A percentile compares a stretch with the other conserved stretches of the same genome.
Conservation (phyloP, 495 filamentous ascomycete species). For the Penicillium cinerascens region DNA sequence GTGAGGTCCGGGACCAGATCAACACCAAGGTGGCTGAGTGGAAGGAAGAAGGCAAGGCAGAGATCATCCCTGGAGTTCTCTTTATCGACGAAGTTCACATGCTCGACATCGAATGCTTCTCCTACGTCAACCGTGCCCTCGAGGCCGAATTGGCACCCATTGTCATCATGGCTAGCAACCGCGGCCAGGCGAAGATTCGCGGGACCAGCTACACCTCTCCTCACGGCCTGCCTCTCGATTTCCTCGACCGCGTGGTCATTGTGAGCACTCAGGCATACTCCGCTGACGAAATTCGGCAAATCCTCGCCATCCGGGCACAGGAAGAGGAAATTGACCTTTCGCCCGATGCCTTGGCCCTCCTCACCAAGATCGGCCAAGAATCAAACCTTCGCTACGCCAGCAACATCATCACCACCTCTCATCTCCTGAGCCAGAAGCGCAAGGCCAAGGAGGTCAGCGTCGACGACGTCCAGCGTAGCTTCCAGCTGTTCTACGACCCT, state of each 20-base stretch:
- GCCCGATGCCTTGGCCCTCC: slow-evolving; percentile 80
- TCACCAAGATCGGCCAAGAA: slow-evolving; percentile 94
- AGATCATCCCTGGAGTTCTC: slow-evolving; percentile 93
- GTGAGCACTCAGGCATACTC: slow-evolving; percentile 91
- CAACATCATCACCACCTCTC: slow-evolving; percentile 91
- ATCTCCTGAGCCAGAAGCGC: slow-evolving; percentile 76
- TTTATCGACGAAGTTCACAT: slow-evolving; percentile 99
- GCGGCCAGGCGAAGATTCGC: slow-evolving; percentile 85
- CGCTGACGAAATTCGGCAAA: slow-evolving; percentile 81
- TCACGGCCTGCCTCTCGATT: slow-evolving; percentile 91
- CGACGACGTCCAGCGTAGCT: slow-evolving; percentile 89
- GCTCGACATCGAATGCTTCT: slow-evolving; percentile 99
- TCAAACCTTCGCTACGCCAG: slow-evolving; percentile 88
- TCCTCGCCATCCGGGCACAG: slow-evolving; percentile 83
- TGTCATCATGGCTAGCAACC: slow-evolving; percentile 99
- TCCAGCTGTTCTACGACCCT: slow-evolving; percentile 88
- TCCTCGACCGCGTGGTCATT: slow-evolving; percentile 94
- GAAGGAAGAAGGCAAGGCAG: slow-evolving; percentile 98
- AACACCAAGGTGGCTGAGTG: slow-evolving; percentile 97
- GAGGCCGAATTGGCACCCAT: slow-evolving; percentile 93
- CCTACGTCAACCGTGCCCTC: slow-evolving; percentile 94
- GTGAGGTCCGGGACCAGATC: slow-evolving; percentile 96
- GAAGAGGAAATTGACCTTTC: slow-evolving; percentile 94
- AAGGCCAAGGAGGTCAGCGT: slow-evolving; percentile 75
- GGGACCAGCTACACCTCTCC: slow-evolving; percentile 90